Percentiles rank a stretch among this genome's conserved stretches.
Conservation (phyloP, 2,329 filamentous ascomycete species). For the Diaporthe sp. region DNA sequence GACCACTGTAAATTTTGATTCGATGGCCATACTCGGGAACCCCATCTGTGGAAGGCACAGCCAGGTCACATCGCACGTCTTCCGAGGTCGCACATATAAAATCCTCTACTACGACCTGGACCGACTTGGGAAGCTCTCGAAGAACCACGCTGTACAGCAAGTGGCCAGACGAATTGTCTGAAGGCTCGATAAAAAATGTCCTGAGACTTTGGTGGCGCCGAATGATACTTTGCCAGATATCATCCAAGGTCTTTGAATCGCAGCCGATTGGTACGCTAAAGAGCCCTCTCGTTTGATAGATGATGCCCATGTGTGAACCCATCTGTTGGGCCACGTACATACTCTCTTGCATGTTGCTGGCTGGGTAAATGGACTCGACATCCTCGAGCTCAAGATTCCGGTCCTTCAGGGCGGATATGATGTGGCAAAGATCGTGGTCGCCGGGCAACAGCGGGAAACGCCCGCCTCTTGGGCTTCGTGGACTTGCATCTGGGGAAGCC, state of each 20-base stretch:
- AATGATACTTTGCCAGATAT: neutral
- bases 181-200: neutral
- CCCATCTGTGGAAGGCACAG: neutral
- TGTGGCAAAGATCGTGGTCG: neutral
- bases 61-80: neutral
- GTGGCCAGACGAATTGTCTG: neutral
- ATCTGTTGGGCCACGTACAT: neutral
- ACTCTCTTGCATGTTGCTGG: neutral
- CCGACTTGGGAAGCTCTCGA: neutral
- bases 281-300: neutral
- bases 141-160: neutral
- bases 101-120: neutral
- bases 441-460: neutral
- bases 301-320: neutral
- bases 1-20: neutral
- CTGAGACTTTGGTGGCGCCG: neutral
- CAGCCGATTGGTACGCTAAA: neutral
- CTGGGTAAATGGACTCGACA: neutral
- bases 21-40: neutral
- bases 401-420: neutral
- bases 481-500: neutral
- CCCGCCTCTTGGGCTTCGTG: neutral
- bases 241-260: neutral
- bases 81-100: neutral
- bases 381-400: neutral